Percentiles rank a stretch among this genome's conserved stretches.
Conservation (phyloP, 305 asterid genomes). For the Fraxinus ornus region DNA sequence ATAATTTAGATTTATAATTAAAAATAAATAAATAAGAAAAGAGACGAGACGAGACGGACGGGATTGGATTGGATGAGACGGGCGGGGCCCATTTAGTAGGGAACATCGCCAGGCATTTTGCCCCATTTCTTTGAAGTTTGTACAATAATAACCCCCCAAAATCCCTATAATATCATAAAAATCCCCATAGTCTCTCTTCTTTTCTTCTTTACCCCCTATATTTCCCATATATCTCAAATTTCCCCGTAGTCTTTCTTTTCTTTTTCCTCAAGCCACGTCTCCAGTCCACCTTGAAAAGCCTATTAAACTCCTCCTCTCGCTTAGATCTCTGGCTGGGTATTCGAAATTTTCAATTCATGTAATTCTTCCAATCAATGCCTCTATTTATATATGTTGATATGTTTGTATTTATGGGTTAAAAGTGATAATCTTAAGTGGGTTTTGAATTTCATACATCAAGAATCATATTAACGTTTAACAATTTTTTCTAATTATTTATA, state of each 20-base stretch:
- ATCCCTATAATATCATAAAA: no score
- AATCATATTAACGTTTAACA: neutral
- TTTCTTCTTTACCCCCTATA: no score
- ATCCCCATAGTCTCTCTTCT: no score
- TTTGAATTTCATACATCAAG: neutral
- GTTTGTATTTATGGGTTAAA: neutral
- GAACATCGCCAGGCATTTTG: no score
- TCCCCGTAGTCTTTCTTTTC: slow-evolving; percentile 4
- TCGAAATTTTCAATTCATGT: slow-evolving; percentile 17
- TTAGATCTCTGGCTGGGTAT: slow-evolving; percentile 14
- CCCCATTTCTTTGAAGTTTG: no score
- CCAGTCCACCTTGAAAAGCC: neutral
- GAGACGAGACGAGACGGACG: no score
- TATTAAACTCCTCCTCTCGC: neutral
- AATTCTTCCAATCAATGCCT: neutral
- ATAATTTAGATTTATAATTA: no score
- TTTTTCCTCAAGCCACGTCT: slow-evolving; percentile 37
- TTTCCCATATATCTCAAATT: no score
- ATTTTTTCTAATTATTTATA: neutral
- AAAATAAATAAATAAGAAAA: no score
- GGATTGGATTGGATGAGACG: no score
- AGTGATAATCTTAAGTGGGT: neutral
- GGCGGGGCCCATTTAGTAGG: no score
- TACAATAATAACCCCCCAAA: no score
- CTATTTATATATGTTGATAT: neutral